Conservation (phyloP, 495 filamentous ascomycete species). For the Peziza echinospora region DNA sequence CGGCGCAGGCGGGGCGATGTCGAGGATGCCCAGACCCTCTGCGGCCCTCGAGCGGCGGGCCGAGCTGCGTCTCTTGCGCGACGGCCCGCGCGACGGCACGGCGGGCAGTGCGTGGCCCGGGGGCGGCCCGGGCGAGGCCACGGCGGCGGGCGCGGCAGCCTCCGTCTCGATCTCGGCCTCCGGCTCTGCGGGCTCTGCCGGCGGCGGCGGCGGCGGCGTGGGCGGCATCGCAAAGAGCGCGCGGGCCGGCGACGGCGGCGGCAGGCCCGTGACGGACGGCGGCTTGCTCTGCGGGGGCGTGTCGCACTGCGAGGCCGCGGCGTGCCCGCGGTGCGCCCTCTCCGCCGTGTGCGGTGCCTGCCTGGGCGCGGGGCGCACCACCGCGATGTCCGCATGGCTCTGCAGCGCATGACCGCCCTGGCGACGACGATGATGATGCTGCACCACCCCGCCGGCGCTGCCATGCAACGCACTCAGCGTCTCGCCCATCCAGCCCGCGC, state of each 20-base stretch:
- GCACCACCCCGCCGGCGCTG: too few relatives aligned
- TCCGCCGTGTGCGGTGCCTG: not conserved
- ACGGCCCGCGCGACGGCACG: not conserved
- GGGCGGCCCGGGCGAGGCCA: not conserved
- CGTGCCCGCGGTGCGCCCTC: not conserved
- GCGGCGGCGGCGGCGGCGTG: not conserved
- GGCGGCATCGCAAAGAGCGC: not conserved
- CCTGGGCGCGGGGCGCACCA: not conserved
- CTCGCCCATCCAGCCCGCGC: not conserved
- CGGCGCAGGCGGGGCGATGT: too few relatives aligned
- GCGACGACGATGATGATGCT: too few relatives aligned
- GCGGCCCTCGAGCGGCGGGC: too few relatives aligned
- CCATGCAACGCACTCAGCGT: not conserved
- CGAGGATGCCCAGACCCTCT: too few relatives aligned
- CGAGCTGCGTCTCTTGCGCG: too few relatives aligned
- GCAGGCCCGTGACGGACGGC: not conserved
- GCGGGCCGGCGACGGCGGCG: not conserved
- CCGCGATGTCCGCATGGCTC: too few relatives aligned
- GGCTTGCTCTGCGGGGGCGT: not conserved
- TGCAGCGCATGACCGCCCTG: too few relatives aligned
- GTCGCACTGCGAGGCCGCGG: not conserved
- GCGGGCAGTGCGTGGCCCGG: not conserved
- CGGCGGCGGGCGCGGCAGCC: not conserved
- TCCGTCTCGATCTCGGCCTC: not conserved
- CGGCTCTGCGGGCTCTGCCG: not conserved